phyloP scores from a whole-genome alignment of 2,329 filamentous ascomycete genomes.

The Fusarium sp. region DNA sequence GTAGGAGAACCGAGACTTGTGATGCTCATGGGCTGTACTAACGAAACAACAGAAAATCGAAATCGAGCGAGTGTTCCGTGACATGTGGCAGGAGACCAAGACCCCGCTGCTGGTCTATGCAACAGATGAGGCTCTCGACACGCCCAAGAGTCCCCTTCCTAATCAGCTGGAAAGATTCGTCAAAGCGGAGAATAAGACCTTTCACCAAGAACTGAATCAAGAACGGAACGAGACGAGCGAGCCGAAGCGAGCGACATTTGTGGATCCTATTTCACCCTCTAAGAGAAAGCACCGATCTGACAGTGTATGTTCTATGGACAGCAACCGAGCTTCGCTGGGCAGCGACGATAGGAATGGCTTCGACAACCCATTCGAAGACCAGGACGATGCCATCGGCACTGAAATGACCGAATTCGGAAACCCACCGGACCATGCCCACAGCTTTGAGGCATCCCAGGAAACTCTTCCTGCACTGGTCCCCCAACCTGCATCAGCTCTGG shows the following conservation, averaged over 20 bases:
- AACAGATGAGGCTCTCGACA: constrained; percentile 51
- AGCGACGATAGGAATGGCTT: constrained; percentile 51
- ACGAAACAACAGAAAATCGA: constrained; percentile 56
- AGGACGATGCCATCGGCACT: constrained; percentile 34
- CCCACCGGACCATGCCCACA: constrained; percentile 22
- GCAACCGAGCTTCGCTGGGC: constrained; percentile 56
- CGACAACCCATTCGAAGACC: constrained; percentile 46
- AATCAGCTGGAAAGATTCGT: constrained; percentile 57
- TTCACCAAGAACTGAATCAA: constrained; percentile 60
- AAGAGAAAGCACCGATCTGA: constrained; percentile 59
- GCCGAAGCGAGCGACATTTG: constrained; percentile 26
- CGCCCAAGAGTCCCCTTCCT: constrained; percentile 50
- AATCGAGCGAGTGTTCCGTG: constrained; percentile 56
- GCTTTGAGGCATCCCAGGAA: constrained; percentile 21
- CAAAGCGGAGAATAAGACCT: constrained; percentile 62
- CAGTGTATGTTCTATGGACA: constrained; percentile 60
- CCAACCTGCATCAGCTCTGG: constrained; percentile 13
- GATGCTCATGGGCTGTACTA: not conserved
- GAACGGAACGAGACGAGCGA: constrained; percentile 45
- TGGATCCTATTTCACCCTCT: constrained; percentile 57
- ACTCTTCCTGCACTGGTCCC: constrained; percentile 13
- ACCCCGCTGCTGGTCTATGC: constrained; percentile 64
- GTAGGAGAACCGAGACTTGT: constrained; percentile 47
- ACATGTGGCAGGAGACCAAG: constrained; percentile 60
- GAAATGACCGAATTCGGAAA: constrained; percentile 42